Base-by-base conservation (phyloP, 345 rosid species). In the Heritiera fomes region DNA sequence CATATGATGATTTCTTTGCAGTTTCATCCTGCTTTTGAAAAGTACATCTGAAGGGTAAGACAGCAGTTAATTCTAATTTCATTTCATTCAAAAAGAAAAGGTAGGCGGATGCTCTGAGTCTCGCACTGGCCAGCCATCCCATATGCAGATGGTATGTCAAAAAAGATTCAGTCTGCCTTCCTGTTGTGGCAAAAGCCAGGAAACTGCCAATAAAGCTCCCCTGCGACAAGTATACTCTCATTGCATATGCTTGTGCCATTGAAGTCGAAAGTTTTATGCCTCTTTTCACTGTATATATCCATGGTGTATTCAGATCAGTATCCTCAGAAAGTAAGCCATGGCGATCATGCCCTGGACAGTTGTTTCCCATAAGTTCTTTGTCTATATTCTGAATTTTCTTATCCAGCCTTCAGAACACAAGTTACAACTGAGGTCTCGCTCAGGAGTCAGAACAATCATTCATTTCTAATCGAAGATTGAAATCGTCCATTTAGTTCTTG, bases 161-260 rank as follows among this genome's bases (percentile, higher is more conserved):
- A 50, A 50, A 50, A 71, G 46, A 72, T 72, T 72, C 83, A 77
- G 32, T 64, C 41, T 71, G 80, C 20, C 80, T 41, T n/a, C 46
- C 17, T 49, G 66, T 7, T 28, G 50, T 32, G 61, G 46, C 75
- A 34, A 23, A 23, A 28, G 43, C 53, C 77, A 28, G 77, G 80
- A 77, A 76, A 64, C 72, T 81, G 47, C 77, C 40, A 62, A 71
- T 50, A 45, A 80, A 76, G 59, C 8, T 67, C 47, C 68, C 40
- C 12, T 18, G 28, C 64, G 60, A 71, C 60, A 71, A 46, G 38
- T 13, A 41, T 41, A 2, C 20, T 9, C 13, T 13, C 40, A 30
- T 50, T 50, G 0, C 11, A 5, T 41, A 20, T 50, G 20, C 12
- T 41, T 15, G 0, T 55, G 17, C 64, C 28, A 28, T 63, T 63